phyloP scores from a whole-genome alignment of 2,329 filamentous ascomycete species.

The Aspergillus pseudotamarii region DNA sequence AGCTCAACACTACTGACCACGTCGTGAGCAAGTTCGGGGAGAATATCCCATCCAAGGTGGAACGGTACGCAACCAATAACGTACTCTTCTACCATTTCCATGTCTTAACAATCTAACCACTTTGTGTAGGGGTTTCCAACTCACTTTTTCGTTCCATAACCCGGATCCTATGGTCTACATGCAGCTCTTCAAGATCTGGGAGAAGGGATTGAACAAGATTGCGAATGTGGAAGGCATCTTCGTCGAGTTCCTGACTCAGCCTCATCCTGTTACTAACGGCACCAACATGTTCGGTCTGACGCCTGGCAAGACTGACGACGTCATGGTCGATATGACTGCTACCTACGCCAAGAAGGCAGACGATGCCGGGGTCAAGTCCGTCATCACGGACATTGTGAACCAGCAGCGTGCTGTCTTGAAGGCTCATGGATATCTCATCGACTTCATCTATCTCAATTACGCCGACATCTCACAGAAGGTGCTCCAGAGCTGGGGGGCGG shows the following conservation, averaged over 20 bases:
- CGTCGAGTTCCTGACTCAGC: neutral
- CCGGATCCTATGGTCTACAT: neutral
- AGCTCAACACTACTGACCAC: too few relatives aligned
- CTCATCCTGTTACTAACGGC: neutral
- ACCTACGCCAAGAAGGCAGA: neutral
- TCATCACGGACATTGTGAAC: neutral
- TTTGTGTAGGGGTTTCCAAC: neutral
- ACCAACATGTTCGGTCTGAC: neutral
- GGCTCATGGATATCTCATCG: neutral
- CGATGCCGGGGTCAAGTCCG: neutral
- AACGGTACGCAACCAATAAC: neutral
- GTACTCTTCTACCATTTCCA: too few relatives aligned
- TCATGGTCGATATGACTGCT: neutral
- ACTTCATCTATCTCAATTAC: conserved; percentile 47
- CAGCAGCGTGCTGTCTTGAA: neutral
- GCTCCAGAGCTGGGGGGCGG: conserved; percentile 44
- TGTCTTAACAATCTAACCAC: neutral
- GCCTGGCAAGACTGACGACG: neutral
- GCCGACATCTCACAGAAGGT: conserved; percentile 47
- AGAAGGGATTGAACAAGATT: neutral
- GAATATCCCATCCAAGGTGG: neutral
- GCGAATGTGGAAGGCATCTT: neutral
- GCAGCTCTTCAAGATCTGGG: neutral
- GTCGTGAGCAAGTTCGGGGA: neutral
- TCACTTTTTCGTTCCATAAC: too few relatives aligned